A percentile compares a stretch with the other conserved stretches of the same genome.
These are phyloP conservation scores for Antitrichia curtipendula DNA, from an alignment of 225 moss, liverwort and hornwort genomes.

Conservation along the genomic window DNA sequence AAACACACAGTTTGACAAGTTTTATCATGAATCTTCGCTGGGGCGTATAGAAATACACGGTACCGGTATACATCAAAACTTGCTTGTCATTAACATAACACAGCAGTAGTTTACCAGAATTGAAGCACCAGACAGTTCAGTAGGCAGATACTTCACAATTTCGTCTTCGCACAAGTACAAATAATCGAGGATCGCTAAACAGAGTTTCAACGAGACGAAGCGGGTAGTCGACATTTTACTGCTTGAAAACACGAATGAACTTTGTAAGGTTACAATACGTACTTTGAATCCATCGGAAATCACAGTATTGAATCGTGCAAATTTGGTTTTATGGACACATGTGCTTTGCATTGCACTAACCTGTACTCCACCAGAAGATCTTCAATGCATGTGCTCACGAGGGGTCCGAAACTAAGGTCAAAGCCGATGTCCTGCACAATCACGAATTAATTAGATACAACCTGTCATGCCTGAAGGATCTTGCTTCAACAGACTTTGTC, in stretches of 20 bases:
- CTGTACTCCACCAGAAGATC: conserved; percentile 5
- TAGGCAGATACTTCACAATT: neutral
- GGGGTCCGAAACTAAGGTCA: conserved; percentile 1
- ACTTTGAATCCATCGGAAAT: neutral
- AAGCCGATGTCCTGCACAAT: conserved; percentile 17
- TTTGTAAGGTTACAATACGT: neutral
- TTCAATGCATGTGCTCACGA: conserved; percentile 2
- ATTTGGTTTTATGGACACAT: neutral
- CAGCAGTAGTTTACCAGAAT: neutral
- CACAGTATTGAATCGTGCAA: neutral
- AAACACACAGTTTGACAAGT: neutral
- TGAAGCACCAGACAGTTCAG: neutral
- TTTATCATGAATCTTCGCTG: neutral
- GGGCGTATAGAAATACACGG: neutral
- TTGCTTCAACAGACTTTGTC: neutral
- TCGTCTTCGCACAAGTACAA: neutral
- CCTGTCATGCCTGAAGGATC: neutral
- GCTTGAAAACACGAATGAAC: neutral
- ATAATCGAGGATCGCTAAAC: conserved; percentile 10
- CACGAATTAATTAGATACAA: neutral
- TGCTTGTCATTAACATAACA: neutral
- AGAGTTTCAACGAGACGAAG: neutral
- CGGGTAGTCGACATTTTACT: neutral
- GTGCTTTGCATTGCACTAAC: neutral
- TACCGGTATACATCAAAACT: neutral